Evolutionary conservation across 345 rosid genomes (phyloP).

Genomic region (Bretschneidera sinensis): DNA sequence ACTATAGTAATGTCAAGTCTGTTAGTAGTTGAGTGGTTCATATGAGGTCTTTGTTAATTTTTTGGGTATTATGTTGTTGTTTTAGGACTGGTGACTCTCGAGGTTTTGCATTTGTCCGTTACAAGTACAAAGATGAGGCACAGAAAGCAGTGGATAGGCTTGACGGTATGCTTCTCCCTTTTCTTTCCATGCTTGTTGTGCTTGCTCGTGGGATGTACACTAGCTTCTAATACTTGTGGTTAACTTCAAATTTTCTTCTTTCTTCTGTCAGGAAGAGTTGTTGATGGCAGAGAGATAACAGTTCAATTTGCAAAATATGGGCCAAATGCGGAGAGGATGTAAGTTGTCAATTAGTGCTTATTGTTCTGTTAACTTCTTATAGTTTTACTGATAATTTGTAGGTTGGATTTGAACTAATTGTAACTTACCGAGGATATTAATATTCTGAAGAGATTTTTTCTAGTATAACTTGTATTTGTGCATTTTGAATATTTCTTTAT

Average conservation of each 20-base stretch:
- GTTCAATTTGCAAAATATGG: slow-evolving; percentile 97
- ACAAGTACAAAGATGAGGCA: slow-evolving; percentile 70
- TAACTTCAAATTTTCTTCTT: neutral
- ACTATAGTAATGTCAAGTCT: too few species aligned
- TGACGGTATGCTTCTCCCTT: slow-evolving; percentile 37
- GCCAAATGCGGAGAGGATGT: slow-evolving; percentile 97
- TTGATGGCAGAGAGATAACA: slow-evolving; percentile 91
- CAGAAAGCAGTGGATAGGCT: slow-evolving; percentile 71
- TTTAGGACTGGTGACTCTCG: slow-evolving; percentile 57
- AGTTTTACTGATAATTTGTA: too few species aligned
- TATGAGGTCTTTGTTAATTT: neutral
- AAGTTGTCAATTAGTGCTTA: slow-evolving; percentile 21
- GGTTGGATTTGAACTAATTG: too few species aligned
- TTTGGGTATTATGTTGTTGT: neutral
- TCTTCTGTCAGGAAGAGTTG: slow-evolving; percentile 64
- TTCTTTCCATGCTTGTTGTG: neutral
- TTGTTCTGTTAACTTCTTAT: neutral
- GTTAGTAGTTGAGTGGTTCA: neutral
- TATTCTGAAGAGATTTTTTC: neutral
- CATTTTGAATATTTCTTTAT: neutral
- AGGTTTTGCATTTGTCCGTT: slow-evolving; percentile 77
- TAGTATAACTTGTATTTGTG: neutral
- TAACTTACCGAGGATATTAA: too few species aligned
- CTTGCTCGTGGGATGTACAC: neutral
- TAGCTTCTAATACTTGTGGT: neutral